These are phyloP conservation scores for Mitragyna speciosa DNA, from an alignment of 257 asterid species.

Conservation along the genomic window DNA sequence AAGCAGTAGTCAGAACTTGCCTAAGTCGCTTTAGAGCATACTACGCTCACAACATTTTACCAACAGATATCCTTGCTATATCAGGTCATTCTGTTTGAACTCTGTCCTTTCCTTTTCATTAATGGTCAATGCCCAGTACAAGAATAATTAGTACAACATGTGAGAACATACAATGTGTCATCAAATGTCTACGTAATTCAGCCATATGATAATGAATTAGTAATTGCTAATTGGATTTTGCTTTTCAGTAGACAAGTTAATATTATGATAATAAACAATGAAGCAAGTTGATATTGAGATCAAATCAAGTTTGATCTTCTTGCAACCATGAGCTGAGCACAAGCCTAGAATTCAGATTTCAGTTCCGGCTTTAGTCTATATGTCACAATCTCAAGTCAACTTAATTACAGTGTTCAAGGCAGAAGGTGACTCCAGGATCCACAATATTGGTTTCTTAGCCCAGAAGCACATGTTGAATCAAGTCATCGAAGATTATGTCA, in stretches of 20 bases:
- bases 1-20: neutral
- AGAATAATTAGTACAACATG: neutral
- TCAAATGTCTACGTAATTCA: neutral
- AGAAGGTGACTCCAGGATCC: too few relatives aligned
- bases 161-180: neutral
- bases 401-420: too few relatives aligned
- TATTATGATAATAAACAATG: too few relatives aligned
- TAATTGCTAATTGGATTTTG: neutral
- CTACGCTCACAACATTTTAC: neutral
- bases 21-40: neutral
- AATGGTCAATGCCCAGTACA: neutral
- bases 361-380: too few relatives aligned
- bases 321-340: neutral
- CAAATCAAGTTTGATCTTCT: neutral
- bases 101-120: neutral
- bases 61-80: neutral
- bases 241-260: neutral
- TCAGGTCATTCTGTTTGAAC: neutral
- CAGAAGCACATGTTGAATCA: neutral
- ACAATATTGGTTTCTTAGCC: neutral
- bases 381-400: too few relatives aligned
- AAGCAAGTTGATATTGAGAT: neutral
- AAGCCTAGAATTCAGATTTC: neutral
- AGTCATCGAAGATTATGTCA: neutral
- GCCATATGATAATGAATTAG: neutral